phyloP scores from a whole-genome alignment of 805 yeast species.

The Deakozyma indianensis region DNA sequence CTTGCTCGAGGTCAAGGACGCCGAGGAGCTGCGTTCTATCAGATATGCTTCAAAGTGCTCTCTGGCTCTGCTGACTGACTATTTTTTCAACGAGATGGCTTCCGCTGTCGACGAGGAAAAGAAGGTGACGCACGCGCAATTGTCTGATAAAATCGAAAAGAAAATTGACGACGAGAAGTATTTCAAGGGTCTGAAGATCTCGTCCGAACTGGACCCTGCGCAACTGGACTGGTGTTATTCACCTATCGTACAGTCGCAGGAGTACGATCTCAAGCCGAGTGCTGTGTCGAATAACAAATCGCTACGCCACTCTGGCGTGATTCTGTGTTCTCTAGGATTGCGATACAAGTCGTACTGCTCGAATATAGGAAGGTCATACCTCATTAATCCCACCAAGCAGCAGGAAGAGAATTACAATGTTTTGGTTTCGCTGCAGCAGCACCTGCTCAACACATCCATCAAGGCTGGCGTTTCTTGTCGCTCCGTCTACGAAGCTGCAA shows the following conservation, averaged over 20 bases:
- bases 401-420: slow-evolving; percentile 71
- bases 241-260: slow-evolving; percentile 78
- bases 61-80: slow-evolving; percentile 56
- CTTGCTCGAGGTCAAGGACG: slow-evolving; percentile 63
- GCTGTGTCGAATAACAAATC: slow-evolving; percentile 59
- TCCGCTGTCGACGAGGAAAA: slow-evolving; percentile 75
- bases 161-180: slow-evolving; percentile 70
- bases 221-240: slow-evolving; percentile 87
- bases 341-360: slow-evolving; percentile 85
- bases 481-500: slow-evolving; percentile 48
- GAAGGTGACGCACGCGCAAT: slow-evolving; percentile 53
- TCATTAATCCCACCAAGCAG: slow-evolving; percentile 75
- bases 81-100: slow-evolving; percentile 79
- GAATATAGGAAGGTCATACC: slow-evolving; percentile 71
- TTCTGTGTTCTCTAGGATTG: slow-evolving; percentile 70
- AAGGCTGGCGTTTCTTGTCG: slow-evolving; percentile 58
- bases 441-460: slow-evolving; percentile 39
- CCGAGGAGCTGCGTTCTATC: slow-evolving; percentile 51
- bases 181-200: slow-evolving; percentile 42
- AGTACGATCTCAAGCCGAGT: slow-evolving; percentile 69
- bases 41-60: slow-evolving; percentile 66
- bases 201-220: slow-evolving; percentile 59
- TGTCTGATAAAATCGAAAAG: slow-evolving; percentile 64
- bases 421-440: slow-evolving; percentile 52
- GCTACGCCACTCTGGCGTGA: slow-evolving; percentile 60